Evolutionary conservation across 192 early-diverging fungal genomes (phyloP).

Genomic region (Coemansia sp.): DNA sequence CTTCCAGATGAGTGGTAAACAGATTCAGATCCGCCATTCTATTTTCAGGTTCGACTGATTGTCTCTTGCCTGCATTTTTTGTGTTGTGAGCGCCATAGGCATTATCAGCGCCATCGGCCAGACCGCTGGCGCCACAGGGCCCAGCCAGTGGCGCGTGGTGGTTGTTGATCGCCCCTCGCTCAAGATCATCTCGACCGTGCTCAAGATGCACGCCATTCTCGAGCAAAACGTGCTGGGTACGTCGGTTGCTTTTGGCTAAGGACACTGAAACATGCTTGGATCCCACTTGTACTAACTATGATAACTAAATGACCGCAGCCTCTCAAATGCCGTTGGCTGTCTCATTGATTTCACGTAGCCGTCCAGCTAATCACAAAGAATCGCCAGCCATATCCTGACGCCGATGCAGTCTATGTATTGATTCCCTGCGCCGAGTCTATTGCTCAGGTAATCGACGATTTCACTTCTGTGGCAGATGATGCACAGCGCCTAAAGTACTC

Average conservation of each 20-base stretch:
- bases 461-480: conserved; percentile 2
- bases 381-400: conserved; percentile 43
- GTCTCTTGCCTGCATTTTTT: background rate
- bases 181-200: conserved; percentile 42
- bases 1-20: background rate
- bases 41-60: background rate
- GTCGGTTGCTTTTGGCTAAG: no score
- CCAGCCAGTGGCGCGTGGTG: conserved; percentile 47
- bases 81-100: conserved; percentile 11
- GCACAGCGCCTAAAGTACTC: conserved; percentile 17
- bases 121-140: conserved; percentile 11
- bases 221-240: conserved; percentile 47
- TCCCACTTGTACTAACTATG: no score
- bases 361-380: conserved; percentile 41
- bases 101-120: conserved; percentile 40
- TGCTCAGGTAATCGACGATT: conserved; percentile 42
- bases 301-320: no score
- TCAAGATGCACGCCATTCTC: conserved; percentile 45
- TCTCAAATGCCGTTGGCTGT: no score
- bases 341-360: conserved; percentile 13
- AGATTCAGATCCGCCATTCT: background rate
- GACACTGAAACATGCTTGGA: no score
- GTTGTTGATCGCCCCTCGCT: conserved; percentile 47
- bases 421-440: conserved; percentile 44
- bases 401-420: conserved; percentile 51